A percentile compares a stretch with the other conserved stretches of the same genome.
Conservation (phyloP, 805 yeast species). For the Clavispora fructus region DNA sequence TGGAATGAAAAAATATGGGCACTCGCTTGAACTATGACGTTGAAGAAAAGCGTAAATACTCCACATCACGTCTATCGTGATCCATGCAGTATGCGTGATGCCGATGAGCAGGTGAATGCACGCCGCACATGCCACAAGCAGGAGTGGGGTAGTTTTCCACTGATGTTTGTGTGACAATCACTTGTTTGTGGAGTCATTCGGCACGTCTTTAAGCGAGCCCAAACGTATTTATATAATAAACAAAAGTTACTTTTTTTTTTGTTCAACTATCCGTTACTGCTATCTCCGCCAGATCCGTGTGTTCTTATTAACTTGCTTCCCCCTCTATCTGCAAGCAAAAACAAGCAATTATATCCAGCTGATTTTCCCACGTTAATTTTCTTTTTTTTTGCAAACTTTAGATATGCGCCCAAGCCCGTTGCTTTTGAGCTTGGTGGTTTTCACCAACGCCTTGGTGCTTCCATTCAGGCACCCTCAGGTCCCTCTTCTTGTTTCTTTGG, state of each 20-base stretch:
- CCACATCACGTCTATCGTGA: background rate
- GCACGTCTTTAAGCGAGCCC: background rate
- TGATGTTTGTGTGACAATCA: background rate
- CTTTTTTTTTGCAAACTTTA: background rate
- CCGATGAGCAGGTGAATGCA: background rate
- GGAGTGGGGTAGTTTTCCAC: background rate
- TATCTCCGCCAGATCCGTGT: background rate
- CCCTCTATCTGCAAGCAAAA: background rate
- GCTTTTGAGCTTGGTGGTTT: background rate
- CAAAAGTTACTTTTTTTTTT: background rate
- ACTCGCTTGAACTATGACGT: too few relatives aligned
- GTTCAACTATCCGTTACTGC: background rate
- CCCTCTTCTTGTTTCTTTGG: constrained; percentile 1
- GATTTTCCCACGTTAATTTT: background rate
- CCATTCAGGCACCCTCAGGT: background rate
- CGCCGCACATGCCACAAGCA: background rate
- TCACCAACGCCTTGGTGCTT: background rate
- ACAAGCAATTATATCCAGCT: background rate
- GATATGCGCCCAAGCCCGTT: background rate
- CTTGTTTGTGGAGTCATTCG: background rate
- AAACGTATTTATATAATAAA: too few relatives aligned
- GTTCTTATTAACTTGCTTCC: background rate
- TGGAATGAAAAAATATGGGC: too few relatives aligned
- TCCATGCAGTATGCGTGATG: background rate
- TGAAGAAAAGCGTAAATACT: too few relatives aligned